Evolutionary conservation across 306 rosid genomes (phyloP), one percentile per base, ranked within the genome.

Genomic region (Spatholobus suberectus): DNA sequence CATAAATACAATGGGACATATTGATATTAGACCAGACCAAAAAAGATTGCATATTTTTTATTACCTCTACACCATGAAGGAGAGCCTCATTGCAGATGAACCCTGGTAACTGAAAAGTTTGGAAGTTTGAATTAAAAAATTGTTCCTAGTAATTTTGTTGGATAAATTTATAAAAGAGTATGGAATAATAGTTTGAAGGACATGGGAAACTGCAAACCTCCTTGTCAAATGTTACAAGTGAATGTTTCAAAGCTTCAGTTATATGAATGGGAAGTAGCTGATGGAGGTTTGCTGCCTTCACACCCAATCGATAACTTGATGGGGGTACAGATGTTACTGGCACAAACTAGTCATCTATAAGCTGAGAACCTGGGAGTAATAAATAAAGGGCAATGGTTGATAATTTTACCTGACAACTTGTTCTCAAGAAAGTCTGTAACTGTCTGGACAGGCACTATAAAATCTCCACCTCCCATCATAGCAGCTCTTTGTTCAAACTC

Each of bases 21-120:
- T 6, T 71, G 49, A 74, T 65, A 58, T 15, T 58, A 66, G 43
- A 66, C n/a, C 38, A 23, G 54, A 79, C 14, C 20, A 21, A 17
- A 77, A 73, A 47, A 0, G 8, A 37, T n/a, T 52, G 67, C 59
- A n/a, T 71, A 47, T 34, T 21, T 81, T 74, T 88, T 11, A 81
- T 79, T 83, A 96, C 99, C 99, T 96, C 99, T 78, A 96, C 99
- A 29, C 99, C 99, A 70, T 96, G 98, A 77, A 96, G 99, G 88
- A 96, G 96, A 74, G 94, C 99, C 37, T 90, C 97, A 54, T 89
- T 85, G 83, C 92, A 86, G 76, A 96, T 88, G 82, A 96, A 93
- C 79, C 99, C 99, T 6, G 98, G 98, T 82, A 96, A 89, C 98
- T 96, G 92, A 58, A 83, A 74, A 37, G 75, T 67, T 77, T 78